A percentile compares a stretch with the other conserved stretches of the same genome.
Evolutionary conservation across 148 eudicot genomes (phyloP).

Genomic region (Fagopyrum tataricum): DNA sequence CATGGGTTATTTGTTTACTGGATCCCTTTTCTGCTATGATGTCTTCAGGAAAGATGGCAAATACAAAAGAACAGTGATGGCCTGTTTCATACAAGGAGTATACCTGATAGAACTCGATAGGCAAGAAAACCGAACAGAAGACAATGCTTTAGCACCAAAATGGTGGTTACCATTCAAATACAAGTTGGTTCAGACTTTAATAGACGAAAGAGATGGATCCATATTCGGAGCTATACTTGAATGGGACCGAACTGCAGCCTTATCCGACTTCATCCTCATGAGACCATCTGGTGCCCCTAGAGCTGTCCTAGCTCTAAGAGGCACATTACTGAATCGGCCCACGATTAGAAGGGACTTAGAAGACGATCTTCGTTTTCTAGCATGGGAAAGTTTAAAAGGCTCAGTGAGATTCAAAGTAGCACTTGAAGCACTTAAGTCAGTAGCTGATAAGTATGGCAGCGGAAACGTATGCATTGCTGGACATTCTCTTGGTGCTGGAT

Average conservation of each 20-base stretch:
- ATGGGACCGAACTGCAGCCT: constrained; percentile 80
- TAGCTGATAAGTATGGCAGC: constrained; percentile 54
- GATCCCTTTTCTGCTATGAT: not conserved
- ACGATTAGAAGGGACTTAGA: constrained; percentile 73
- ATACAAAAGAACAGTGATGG: constrained; percentile 84
- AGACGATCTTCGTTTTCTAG: constrained; percentile 80
- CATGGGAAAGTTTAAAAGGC: constrained; percentile 93
- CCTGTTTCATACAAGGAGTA: constrained; percentile 95
- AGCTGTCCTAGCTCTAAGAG: constrained; percentile 71
- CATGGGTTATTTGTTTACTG: no score
- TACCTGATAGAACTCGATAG: constrained; percentile 81
- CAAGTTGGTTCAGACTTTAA: constrained; percentile 60
- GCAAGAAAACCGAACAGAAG: constrained; percentile 62
- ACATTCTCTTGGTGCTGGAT: constrained; percentile 85
- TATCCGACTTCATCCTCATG: constrained; percentile 57
- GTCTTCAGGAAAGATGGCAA: constrained; percentile 74
- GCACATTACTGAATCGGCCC: constrained; percentile 61
- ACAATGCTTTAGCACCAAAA: constrained; percentile 68
- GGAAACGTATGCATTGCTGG: constrained; percentile 66
- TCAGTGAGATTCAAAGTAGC: constrained; percentile 62
- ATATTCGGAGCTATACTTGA: constrained; percentile 77
- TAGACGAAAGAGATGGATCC: constrained; percentile 74
- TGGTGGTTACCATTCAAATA: constrained; percentile 88
- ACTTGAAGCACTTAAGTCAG: constrained; percentile 46
- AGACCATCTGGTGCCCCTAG: constrained; percentile 86